phyloP scores from a whole-genome alignment of 2,329 filamentous ascomycete genomes.

The Ophiognomonia clavigignenti-juglandacearum region DNA sequence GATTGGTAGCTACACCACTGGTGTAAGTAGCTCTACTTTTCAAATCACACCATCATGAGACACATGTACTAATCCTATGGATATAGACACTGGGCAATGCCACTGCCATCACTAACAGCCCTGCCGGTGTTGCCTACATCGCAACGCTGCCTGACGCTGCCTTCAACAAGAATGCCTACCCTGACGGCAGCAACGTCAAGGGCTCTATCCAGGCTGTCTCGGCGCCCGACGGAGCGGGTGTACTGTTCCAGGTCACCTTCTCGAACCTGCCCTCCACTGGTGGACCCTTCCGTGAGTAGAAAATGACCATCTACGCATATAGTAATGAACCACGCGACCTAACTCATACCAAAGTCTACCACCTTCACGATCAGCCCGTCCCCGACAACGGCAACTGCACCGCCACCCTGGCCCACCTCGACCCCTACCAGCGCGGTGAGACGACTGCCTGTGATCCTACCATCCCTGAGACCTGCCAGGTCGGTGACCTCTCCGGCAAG shows the following conservation, averaged over 20 bases:
- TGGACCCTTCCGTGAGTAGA: slow-evolving; percentile 28
- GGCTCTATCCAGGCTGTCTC: slow-evolving; percentile 26
- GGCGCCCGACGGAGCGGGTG: slow-evolving; percentile 24
- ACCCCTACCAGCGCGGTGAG: slow-evolving; percentile 64
- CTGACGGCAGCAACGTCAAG: slow-evolving; percentile 13
- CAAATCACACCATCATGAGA: not conserved
- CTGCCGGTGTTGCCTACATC: slow-evolving; percentile 8
- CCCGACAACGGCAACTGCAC: slow-evolving; percentile 67
- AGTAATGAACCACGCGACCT: slow-evolving; percentile 11
- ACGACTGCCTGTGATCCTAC: slow-evolving; percentile 52
- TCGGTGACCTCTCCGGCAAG: slow-evolving; percentile 74
- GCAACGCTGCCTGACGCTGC: slow-evolving; percentile 9
- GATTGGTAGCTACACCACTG: slow-evolving; percentile 1
- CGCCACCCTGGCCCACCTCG: slow-evolving; percentile 61
- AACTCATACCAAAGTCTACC: slow-evolving; percentile 52
- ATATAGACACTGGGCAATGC: slow-evolving; percentile 11
- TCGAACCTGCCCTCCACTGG: slow-evolving; percentile 27
- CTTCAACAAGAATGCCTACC: slow-evolving; percentile 9
- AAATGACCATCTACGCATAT: slow-evolving; percentile 15
- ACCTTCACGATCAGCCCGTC: slow-evolving; percentile 64
- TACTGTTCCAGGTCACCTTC: slow-evolving; percentile 26
- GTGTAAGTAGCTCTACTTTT: not conserved
- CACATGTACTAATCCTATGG: not conserved
- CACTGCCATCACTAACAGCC: slow-evolving; percentile 8
- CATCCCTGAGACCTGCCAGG: slow-evolving; percentile 62